These are phyloP conservation scores for Chlamydomonas sphaeroides DNA, from an alignment of 139 green algal species.

Conservation along the genomic window DNA sequence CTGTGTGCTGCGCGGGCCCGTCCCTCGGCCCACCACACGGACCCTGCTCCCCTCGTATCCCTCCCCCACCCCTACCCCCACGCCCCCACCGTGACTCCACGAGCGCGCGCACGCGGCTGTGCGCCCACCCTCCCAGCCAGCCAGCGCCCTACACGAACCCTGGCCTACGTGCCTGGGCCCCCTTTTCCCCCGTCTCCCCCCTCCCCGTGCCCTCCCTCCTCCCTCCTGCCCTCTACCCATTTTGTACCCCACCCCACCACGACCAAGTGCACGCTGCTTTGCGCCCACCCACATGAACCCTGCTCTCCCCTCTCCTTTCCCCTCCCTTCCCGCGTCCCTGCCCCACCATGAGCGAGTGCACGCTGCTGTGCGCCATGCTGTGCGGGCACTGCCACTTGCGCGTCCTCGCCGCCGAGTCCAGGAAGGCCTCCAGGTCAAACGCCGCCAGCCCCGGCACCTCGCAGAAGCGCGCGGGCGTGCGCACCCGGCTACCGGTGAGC, in stretches of 20 bases:
- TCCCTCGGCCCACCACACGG: too few relatives aligned
- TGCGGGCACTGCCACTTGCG: slow-evolving; percentile 92
- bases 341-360: slow-evolving; percentile 72
- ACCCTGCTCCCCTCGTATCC: too few relatives aligned
- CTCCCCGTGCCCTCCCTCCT: neutral
- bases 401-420: slow-evolving; percentile 73
- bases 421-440: slow-evolving; percentile 89
- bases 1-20: too few relatives aligned
- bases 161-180: neutral
- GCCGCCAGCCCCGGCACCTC: slow-evolving; percentile 55
- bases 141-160: too few relatives aligned
- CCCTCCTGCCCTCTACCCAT: neutral
- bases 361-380: slow-evolving; percentile 61
- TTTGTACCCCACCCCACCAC: neutral
- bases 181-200: neutral
- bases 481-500: slow-evolving; percentile 60
- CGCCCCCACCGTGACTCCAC: too few relatives aligned
- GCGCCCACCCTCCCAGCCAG: too few relatives aligned
- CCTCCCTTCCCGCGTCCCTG: neutral
- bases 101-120: too few relatives aligned
- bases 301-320: neutral
- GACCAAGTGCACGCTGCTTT: neutral
- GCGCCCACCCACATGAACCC: too few relatives aligned
- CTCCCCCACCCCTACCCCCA: too few relatives aligned
- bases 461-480: slow-evolving; percentile 59